These are phyloP conservation scores for Triangularia verruculosa DNA, from an alignment of 2,329 filamentous ascomycete species.

Conservation along the genomic window DNA sequence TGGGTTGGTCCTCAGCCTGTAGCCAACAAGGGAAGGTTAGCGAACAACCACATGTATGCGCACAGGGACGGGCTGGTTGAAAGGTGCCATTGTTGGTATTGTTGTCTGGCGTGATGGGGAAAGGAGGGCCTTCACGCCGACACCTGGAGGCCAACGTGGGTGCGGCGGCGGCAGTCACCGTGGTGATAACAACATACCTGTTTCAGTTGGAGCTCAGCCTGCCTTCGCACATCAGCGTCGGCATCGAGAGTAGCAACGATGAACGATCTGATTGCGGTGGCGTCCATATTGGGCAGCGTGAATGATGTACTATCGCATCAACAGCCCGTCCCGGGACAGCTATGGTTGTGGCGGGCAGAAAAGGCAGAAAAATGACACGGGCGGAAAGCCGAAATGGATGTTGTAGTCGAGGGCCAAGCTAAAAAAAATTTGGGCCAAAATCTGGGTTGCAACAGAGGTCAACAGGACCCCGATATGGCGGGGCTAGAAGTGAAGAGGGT, in stretches of 20 bases:
- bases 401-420: slow-evolving; percentile 27
- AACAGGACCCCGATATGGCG: slow-evolving; percentile 26
- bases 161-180: background rate
- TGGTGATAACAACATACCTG: slow-evolving; percentile 56
- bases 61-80: slow-evolving; percentile 10
- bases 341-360: slow-evolving; percentile 14
- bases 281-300: slow-evolving; percentile 60
- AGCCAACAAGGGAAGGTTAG: slow-evolving; percentile 19
- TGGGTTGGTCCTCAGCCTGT: slow-evolving; percentile 84
- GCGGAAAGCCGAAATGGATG: slow-evolving; percentile 20
- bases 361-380: slow-evolving; percentile 9
- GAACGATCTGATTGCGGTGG: slow-evolving; percentile 69
- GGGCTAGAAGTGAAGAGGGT: slow-evolving; percentile 23
- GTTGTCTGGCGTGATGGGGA: background rate
- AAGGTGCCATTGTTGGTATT: background rate
- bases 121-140: background rate
- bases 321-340: slow-evolving; percentile 18
- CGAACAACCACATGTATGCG: slow-evolving; percentile 22
- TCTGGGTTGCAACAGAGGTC: slow-evolving; percentile 20
- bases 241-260: slow-evolving; percentile 73
- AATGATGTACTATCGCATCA: slow-evolving; percentile 27
- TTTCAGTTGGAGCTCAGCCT: slow-evolving; percentile 79
- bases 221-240: slow-evolving; percentile 70
- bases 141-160: slow-evolving; percentile 4
- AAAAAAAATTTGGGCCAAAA: slow-evolving; percentile 32